Base-by-base conservation (phyloP, 768 basidiomycete species). In the Neoboletus brunneissimus region DNA sequence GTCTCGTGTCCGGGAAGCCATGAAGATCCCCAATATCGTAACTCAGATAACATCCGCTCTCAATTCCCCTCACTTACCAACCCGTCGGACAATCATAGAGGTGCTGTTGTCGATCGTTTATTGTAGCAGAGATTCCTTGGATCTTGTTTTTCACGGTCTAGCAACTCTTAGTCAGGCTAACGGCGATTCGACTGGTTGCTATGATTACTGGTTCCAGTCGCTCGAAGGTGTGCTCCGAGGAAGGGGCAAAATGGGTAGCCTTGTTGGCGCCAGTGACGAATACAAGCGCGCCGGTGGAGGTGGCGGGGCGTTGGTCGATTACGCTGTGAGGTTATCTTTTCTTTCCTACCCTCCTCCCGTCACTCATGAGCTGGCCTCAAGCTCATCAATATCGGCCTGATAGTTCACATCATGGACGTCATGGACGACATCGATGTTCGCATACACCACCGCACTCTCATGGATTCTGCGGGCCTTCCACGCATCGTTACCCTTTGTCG, bases 241-340 rank as follows among this genome's bases (percentile, higher is more conserved):
- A 3, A 77, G 94, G 54, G 96, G 96, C 1, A 89, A 87, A 70
- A 94, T 98, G 92, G 96, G 96, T 1, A 97, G 91, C 68, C 72
- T 91, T 40, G 96, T 99, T 9, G 97, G 97, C 0, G 93, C 94
- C 23, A 96, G 94, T 63, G 91, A 95, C 15, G 94, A 98, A 62
- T 82, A 95, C 53, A 82, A 81, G 71, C 85, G 82, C 55, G 76
- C 79, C 57, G 83, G 81, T 45, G 84, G 87, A 40, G 69, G 83
- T 20, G 87, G 89, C 56, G 82, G 78, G 41, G 81, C 82, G 43
- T 70, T 95, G 58, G 88, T 87, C 57, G 94, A 96, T 50, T 96
- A 95, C 63, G 89, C 91, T 68, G 94, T 95, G 64, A 63, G 88
- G 76, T 52, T 51, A 35, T 45, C 27, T 53, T 54, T 18, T 5